Evolutionary conservation across 306 rosid genomes (phyloP), one percentile per base, ranked within the genome.

Genomic region (Fragaria iinumae): DNA sequence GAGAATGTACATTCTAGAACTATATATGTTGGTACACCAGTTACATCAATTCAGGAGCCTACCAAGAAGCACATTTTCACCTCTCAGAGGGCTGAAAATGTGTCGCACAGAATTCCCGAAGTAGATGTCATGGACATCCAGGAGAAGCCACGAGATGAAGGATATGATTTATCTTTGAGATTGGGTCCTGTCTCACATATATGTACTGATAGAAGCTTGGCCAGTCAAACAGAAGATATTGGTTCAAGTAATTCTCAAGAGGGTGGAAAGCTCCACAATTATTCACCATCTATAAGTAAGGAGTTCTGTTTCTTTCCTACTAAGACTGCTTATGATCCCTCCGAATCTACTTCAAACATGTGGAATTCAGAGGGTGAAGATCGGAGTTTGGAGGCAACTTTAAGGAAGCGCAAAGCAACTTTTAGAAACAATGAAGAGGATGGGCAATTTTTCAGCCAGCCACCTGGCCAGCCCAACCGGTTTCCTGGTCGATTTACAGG

Each of bases 131-230:
- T 77, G 73, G 85, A 82, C 85, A 76, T 76, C 71, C 88, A 65
- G 67, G 90, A 83, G 76, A 85, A 60, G 68, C 78, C 83, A 44
- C 84, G 27, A 11, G 91, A 87, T 38, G 66, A 76, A 73, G 90
- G 80, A 69, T 96, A 97, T 69, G 99, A 96, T 76, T 87, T 96
- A 49, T 88, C 97, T 45, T 83, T 96, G 84, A 88, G 96, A 74
- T 65, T 96, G 96, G 97, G 98, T 71, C 86, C 67, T 32, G 75
- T 76, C 77, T 72, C 88, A 63, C 89, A 83, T 64, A 86, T 84
- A 27, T 72, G 84, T 80, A 82, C 85, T n/a, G 86, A 84, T 59
- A 82, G 82, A 78, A 76, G 80, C 64, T 75, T 85, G 65, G 89
- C 86, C 56, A 71, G 78, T 74, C 93, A 84, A 77, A 79, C 57